phyloP scores from a whole-genome alignment of 2,329 filamentous ascomycete genomes.

The Atkinsonella hypoxylon region DNA sequence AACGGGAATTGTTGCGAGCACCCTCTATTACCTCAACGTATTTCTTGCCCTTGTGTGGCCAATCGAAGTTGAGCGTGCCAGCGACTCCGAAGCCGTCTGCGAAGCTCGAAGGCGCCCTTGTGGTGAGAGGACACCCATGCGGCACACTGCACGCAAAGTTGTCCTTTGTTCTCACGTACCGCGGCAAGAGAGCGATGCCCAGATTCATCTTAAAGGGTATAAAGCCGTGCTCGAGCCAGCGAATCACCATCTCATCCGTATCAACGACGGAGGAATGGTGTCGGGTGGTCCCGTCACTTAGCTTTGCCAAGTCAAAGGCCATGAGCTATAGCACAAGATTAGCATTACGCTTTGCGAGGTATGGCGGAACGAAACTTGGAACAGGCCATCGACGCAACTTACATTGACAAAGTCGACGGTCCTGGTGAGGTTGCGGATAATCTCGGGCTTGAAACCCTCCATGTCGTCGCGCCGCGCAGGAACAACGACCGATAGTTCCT shows the following conservation, averaged over 20 bases:
- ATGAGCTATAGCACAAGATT: slow-evolving; percentile 34
- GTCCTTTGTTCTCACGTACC: slow-evolving; percentile 35
- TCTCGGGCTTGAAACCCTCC: slow-evolving; percentile 50
- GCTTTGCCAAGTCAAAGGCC: slow-evolving; percentile 64
- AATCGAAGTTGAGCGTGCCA: neutral
- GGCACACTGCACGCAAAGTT: slow-evolving; percentile 29
- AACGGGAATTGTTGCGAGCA: neutral
- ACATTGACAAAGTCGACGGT: slow-evolving; percentile 54
- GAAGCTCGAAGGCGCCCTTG: neutral
- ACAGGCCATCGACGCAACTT: neutral
- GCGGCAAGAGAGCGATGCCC: slow-evolving; percentile 60
- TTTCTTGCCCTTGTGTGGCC: neutral
- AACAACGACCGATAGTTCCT: slow-evolving; percentile 54
- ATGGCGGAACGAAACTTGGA: too few species aligned
- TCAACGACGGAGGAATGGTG: slow-evolving; percentile 50
- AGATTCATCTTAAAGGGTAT: slow-evolving; percentile 45
- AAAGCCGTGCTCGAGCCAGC: slow-evolving; percentile 47
- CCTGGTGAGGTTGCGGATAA: slow-evolving; percentile 45
- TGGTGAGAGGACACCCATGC: slow-evolving; percentile 37
- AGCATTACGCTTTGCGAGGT: neutral
- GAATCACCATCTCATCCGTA: slow-evolving; percentile 42
- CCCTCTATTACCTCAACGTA: neutral
- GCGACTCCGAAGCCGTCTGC: neutral
- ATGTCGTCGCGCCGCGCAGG: slow-evolving; percentile 52
- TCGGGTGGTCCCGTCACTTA: slow-evolving; percentile 51